Percentiles rank a stretch among this genome's conserved stretches.
phyloP scores from a whole-genome alignment of 1,284 basidiomycete genomes.

The Fomes fomentarius region DNA sequence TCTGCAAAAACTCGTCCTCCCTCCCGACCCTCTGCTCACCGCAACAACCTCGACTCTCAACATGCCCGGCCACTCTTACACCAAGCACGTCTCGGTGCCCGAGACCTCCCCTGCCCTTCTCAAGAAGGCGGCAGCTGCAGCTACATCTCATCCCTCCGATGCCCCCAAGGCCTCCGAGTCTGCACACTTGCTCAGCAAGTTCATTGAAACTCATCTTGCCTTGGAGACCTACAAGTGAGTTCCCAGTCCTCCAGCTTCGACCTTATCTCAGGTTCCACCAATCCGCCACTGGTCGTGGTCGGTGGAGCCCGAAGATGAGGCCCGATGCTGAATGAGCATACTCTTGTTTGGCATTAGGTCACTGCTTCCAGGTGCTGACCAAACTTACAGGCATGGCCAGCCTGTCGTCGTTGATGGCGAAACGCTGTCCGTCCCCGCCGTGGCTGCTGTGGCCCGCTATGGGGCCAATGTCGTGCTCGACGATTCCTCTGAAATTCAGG shows the following conservation, averaged over 20 bases:
- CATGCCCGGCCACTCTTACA: slow-evolving; percentile 22
- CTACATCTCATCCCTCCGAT: slow-evolving; percentile 3
- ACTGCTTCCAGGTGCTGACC: neutral
- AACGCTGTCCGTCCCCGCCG: slow-evolving; percentile 71
- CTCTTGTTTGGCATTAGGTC: too few relatives aligned
- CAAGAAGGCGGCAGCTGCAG: slow-evolving; percentile 16
- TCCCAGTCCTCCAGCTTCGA: neutral
- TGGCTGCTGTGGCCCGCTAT: slow-evolving; percentile 73
- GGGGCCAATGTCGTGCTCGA: slow-evolving; percentile 57
- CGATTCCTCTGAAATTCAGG: slow-evolving; percentile 47
- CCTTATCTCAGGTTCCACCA: neutral
- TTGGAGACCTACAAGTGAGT: slow-evolving; percentile 33
- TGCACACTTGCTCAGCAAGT: slow-evolving; percentile 28
- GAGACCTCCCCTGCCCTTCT: slow-evolving; percentile 17
- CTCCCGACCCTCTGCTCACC: neutral
- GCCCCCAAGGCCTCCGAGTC: slow-evolving; percentile 8
- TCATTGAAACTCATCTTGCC: slow-evolving; percentile 33
- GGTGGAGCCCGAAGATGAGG: too few relatives aligned
- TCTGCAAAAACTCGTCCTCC: slow-evolving; percentile 12
- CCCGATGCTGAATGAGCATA: too few relatives aligned
- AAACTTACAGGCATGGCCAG: slow-evolving; percentile 53
- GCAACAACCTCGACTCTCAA: neutral
- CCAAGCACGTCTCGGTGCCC: slow-evolving; percentile 13
- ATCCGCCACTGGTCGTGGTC: slow-evolving; percentile 1
- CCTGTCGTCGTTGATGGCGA: slow-evolving; percentile 70